Conservation (phyloP, 2,329 filamentous ascomycete genomes). For the Botryotinia globosa region DNA sequence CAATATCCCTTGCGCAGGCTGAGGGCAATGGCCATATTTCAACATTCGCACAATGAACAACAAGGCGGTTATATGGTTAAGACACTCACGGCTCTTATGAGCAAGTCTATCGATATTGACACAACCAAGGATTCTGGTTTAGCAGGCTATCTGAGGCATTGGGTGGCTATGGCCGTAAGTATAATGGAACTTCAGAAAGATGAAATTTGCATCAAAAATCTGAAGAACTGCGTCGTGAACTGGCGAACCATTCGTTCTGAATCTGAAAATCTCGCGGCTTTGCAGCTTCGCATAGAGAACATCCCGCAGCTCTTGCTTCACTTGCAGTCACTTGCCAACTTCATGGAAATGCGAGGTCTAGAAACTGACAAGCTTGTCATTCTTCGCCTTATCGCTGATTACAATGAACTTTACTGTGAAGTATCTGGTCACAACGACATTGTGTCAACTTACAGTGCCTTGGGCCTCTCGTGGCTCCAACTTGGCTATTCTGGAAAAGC, state of each 20-base stretch:
- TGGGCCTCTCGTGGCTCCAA: constrained; percentile 55
- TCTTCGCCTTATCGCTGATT: constrained; percentile 48
- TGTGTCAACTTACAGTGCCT: constrained; percentile 41
- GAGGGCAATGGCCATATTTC: constrained; percentile 32
- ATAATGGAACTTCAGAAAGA: constrained; percentile 33
- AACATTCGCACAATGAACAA: constrained; percentile 20
- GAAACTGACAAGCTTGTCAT: constrained; percentile 48
- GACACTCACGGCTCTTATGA: constrained; percentile 22
- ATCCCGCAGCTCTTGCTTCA: constrained; percentile 48
- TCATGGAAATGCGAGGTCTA: constrained; percentile 55
- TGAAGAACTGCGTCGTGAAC: constrained; percentile 27
- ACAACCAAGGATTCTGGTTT: constrained; percentile 33
- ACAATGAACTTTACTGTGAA: constrained; percentile 46
- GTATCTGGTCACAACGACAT: constrained; percentile 43
- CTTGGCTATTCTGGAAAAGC: constrained; percentile 61
- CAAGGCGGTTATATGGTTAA: constrained; percentile 22
- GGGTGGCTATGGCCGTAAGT: constrained; percentile 31
- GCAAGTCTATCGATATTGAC: constrained; percentile 21
- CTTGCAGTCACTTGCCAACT: constrained; percentile 53
- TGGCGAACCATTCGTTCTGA: constrained; percentile 44
- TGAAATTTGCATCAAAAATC: constrained; percentile 30
- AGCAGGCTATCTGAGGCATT: constrained; percentile 29
- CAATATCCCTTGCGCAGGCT: constrained; percentile 37
- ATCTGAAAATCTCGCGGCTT: constrained; percentile 43
- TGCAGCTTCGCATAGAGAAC: constrained; percentile 50